Conservation (phyloP, 345 rosid species). For the Adansonia digitata region DNA sequence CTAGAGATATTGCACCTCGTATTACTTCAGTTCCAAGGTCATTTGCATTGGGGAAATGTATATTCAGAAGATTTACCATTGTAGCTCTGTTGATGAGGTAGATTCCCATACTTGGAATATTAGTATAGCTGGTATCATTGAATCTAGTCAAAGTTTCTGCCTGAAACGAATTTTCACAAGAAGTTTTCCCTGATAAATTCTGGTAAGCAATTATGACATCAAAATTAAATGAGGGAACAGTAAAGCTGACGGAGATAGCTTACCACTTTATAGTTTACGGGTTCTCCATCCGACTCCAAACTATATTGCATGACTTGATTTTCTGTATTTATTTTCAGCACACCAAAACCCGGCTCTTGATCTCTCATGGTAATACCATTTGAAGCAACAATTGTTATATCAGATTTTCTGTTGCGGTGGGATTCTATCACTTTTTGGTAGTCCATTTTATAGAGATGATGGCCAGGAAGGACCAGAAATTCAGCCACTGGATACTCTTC, state of each 20-base stretch:
- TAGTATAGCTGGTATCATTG: conserved; percentile 5
- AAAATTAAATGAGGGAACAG: background rate
- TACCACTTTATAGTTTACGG: conserved; percentile 25
- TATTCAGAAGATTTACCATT: conserved; percentile 52
- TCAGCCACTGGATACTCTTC: conserved; percentile 70
- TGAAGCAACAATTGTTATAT: conserved; percentile 57
- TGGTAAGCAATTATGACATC: background rate
- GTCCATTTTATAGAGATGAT: conserved; percentile 84
- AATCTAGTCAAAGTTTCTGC: conserved; percentile 23
- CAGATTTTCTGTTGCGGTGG: conserved; percentile 49
- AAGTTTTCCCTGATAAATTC: background rate
- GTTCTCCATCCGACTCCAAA: conserved; percentile 26
- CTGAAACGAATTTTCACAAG: conserved; percentile 34
- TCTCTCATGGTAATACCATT: conserved; percentile 24
- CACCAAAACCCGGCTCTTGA: conserved; percentile 49
- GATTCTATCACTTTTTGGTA: conserved; percentile 54
- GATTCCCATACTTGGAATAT: conserved; percentile 59
- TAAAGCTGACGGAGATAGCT: conserved; percentile 19
- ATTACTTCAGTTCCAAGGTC: conserved; percentile 58
- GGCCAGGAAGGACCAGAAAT: conserved; percentile 76
- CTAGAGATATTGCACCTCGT: conserved; percentile 56
- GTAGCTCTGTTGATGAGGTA: conserved; percentile 53
- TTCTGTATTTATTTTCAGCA: conserved; percentile 40
- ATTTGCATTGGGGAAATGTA: conserved; percentile 46
- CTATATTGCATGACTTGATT: conserved; percentile 40